These are phyloP conservation scores for Breviolum minutum DNA, from an alignment of 73 alveolate species.

Conservation along the genomic window DNA sequence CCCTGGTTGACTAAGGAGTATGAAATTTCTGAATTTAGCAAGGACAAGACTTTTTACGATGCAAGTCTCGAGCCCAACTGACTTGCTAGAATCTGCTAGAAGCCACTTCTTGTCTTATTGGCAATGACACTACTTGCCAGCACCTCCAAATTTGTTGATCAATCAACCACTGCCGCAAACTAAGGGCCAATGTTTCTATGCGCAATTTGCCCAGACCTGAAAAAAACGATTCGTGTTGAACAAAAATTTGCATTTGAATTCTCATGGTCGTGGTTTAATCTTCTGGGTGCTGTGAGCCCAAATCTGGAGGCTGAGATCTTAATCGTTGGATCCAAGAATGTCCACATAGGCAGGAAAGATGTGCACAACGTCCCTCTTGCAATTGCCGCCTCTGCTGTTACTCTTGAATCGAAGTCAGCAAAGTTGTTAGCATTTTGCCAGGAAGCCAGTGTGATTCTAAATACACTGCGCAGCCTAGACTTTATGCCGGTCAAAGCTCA, in stretches of 20 bases:
- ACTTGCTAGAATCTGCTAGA: too few species aligned
- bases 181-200: constrained; percentile 13
- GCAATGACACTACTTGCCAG: background rate
- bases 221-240: background rate
- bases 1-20: background rate
- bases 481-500: too few species aligned
- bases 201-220: background rate
- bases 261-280: too few species aligned
- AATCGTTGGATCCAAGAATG: too few species aligned
- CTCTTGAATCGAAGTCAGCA: too few species aligned
- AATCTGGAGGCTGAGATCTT: too few species aligned
- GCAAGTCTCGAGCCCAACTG: constrained; percentile 23
- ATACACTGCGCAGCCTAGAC: background rate
- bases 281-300: too few species aligned
- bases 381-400: background rate
- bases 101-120: background rate
- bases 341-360: too few species aligned
- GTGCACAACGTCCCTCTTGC: background rate
- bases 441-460: constrained; percentile 52
- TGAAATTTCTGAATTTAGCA: constrained; percentile 7
- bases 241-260: too few species aligned
- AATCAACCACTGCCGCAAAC: background rate
- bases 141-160: background rate
- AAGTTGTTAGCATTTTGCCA: background rate
- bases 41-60: constrained; percentile 46